These are phyloP conservation scores for Hypoxylon sp. DNA, from an alignment of 2,329 filamentous ascomycete genomes.

Conservation along the genomic window DNA sequence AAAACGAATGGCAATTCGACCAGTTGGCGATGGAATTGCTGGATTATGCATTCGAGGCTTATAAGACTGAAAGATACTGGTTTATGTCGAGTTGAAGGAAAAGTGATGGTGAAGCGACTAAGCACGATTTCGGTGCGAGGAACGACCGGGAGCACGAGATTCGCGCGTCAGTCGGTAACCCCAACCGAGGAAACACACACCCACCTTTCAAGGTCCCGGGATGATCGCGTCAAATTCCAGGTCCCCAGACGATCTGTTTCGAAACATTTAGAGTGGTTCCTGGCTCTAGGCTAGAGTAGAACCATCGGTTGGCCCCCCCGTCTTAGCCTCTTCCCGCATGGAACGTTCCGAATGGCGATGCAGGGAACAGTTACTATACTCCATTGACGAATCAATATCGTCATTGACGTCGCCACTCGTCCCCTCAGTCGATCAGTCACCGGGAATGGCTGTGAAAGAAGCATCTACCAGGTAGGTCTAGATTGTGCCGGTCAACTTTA, in stretches of 20 bases:
- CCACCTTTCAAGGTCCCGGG: conserved; percentile 16
- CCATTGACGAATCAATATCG: conserved; percentile 28
- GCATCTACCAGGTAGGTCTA: conserved; percentile 2
- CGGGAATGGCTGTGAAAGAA: conserved; percentile 1
- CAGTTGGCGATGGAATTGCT: conserved; percentile 2
- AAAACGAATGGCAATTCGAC: conserved; percentile 9
- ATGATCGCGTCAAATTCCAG: conserved; percentile 26
- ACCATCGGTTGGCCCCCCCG: background rate
- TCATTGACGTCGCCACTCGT: conserved; percentile 11
- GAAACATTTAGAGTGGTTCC: conserved; percentile 36
- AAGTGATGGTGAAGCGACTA: conserved; percentile 1
- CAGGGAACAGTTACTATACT: conserved; percentile 10
- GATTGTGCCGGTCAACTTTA: background rate
- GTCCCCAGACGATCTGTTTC: conserved; percentile 43
- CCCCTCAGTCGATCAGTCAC: background rate
- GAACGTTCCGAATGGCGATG: conserved; percentile 17
- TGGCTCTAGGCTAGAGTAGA: conserved; percentile 14
- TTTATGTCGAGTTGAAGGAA: background rate
- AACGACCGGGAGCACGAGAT: conserved; percentile 21
- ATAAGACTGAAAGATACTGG: conserved; percentile 5
- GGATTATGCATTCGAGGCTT: conserved; percentile 19
- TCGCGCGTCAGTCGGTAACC: conserved; percentile 31
- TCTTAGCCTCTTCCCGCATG: conserved; percentile 22
- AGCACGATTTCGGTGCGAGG: conserved; percentile 13
- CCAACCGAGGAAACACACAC: conserved; percentile 26